Evolutionary conservation across 495 filamentous ascomycete species (phyloP).

Genomic region (Penicillium samsonianum): DNA sequence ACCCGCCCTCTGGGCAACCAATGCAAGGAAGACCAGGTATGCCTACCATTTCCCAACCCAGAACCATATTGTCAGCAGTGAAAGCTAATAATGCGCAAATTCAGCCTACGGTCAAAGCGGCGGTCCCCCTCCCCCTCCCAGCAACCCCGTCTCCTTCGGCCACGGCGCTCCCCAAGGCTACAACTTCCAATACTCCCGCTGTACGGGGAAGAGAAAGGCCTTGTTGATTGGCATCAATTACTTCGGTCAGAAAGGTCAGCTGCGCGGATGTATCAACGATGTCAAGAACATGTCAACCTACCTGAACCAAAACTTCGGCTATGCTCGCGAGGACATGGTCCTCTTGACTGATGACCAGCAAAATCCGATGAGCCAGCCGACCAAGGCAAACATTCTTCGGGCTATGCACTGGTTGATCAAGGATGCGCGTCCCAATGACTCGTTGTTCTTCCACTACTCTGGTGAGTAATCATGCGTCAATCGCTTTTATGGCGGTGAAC

Average conservation of each 20-base stretch:
- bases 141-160: conserved; percentile 62
- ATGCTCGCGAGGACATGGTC: conserved; percentile 97
- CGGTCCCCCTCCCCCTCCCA: conserved; percentile 45
- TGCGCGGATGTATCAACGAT: conserved; percentile 96
- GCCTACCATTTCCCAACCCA: background rate
- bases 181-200: conserved; percentile 87
- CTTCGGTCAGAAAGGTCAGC: conserved; percentile 87
- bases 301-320: conserved; percentile 86
- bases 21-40: conserved; percentile 44
- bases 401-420: conserved; percentile 99
- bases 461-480: conserved; percentile 54
- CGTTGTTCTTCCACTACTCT: conserved; percentile 98
- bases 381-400: conserved; percentile 91
- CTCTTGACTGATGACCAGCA: conserved; percentile 96
- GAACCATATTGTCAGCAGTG: background rate
- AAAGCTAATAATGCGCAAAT: conserved; percentile 4
- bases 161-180: conserved; percentile 76
- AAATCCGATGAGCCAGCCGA: conserved; percentile 95
- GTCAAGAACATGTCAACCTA: conserved; percentile 97
- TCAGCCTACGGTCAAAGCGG: conserved; percentile 37
- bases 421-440: conserved; percentile 90
- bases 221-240: conserved; percentile 98
- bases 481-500: conserved; percentile 4
- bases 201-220: conserved; percentile 88
- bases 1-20: conserved; percentile 35